phyloP scores from a whole-genome alignment of 495 filamentous ascomycete genomes.

The Penicillium argentinense region DNA sequence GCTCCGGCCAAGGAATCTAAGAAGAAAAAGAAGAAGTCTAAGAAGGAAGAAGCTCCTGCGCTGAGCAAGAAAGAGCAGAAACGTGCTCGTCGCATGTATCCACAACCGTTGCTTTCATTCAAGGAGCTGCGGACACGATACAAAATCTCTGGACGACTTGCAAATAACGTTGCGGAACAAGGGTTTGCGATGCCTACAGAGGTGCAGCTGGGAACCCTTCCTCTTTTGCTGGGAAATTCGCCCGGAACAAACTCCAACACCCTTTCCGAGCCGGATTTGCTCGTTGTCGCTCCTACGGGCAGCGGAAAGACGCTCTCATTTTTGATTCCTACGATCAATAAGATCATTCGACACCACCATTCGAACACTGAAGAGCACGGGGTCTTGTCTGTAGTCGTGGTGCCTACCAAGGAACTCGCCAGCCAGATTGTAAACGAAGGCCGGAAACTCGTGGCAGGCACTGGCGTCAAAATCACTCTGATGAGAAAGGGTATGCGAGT shows the following conservation, averaged over 20 bases:
- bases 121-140: conserved; percentile 67
- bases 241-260: conserved; percentile 13
- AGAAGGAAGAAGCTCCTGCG: conserved; percentile 35
- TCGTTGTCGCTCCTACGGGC: conserved; percentile 90
- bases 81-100: conserved; percentile 57
- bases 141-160: conserved; percentile 66
- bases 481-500: conserved; percentile 84
- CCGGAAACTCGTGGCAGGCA: conserved; percentile 73
- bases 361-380: conserved; percentile 47
- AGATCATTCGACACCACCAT: conserved; percentile 57
- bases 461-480: conserved; percentile 73
- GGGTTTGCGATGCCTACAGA: conserved; percentile 87
- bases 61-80: conserved; percentile 55
- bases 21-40: conserved; percentile 53
- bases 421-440: conserved; percentile 92
- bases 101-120: conserved; percentile 78
- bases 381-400: conserved; percentile 68
- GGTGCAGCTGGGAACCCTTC: conserved; percentile 85
- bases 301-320: conserved; percentile 98
- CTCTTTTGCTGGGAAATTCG: conserved; percentile 61
- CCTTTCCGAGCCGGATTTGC: conserved; percentile 60
- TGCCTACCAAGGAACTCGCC: conserved; percentile 89
- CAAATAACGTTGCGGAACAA: conserved; percentile 76
- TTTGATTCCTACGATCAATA: conserved; percentile 79
- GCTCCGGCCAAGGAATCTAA: conserved; percentile 42